Evolutionary conservation across 805 yeast genomes (phyloP).

Genomic region (Candida cerambycidarum): DNA sequence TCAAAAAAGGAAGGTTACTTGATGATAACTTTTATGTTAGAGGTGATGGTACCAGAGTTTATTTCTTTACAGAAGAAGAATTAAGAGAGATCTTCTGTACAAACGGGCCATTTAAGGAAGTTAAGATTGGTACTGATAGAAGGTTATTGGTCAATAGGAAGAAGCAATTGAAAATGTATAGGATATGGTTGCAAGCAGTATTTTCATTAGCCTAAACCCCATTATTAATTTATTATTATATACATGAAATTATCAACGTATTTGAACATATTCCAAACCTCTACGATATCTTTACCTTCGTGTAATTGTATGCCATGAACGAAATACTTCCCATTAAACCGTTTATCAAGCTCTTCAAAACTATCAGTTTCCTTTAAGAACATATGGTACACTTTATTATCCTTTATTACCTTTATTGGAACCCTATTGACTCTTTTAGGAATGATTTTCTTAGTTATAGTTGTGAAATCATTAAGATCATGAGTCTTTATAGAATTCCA

Average conservation of each 20-base stretch:
- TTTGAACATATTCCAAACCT: conserved; percentile 34
- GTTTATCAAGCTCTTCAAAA: background rate
- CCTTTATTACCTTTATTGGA: conserved; percentile 50
- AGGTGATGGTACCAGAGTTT: conserved; percentile 97
- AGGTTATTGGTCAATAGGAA: conserved; percentile 89
- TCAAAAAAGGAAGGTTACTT: conserved; percentile 80
- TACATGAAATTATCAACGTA: conserved; percentile 40
- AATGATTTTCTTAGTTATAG: conserved; percentile 26
- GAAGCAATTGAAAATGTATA: conserved; percentile 89
- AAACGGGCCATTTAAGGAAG: conserved; percentile 56
- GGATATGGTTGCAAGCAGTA: conserved; percentile 96
- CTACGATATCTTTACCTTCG: conserved; percentile 15
- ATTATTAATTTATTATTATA: conserved; percentile 15
- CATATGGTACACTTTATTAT: conserved; percentile 32
- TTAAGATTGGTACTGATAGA: conserved; percentile 84
- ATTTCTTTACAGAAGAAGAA: conserved; percentile 95
- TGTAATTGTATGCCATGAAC: conserved; percentile 34
- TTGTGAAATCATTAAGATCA: conserved; percentile 27
- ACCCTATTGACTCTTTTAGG: conserved; percentile 33
- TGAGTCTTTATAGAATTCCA: conserved; percentile 52
- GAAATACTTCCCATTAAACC: conserved; percentile 12
- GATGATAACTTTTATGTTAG: conserved; percentile 94
- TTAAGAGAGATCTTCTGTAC: conserved; percentile 63
- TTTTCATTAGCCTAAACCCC: conserved; percentile 39
- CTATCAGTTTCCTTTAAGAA: conserved; percentile 8